Conservation (phyloP, 306 rosid species). For the Mimosa pudica region DNA sequence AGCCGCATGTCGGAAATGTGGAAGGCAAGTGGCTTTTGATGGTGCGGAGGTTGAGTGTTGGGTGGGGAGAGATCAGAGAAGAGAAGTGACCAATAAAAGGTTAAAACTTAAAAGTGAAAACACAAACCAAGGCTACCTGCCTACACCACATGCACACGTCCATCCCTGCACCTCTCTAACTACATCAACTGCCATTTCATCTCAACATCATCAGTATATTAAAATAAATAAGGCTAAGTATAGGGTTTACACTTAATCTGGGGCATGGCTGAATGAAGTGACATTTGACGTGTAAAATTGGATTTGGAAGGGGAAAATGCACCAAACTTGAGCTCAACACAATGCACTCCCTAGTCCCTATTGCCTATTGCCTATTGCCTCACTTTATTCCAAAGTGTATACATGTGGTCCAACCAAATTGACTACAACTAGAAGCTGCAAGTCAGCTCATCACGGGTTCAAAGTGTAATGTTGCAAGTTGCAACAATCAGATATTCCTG, state of each 20-base stretch:
- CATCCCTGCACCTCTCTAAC: background rate
- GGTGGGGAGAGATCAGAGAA: conserved; percentile 25
- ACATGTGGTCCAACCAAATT: background rate
- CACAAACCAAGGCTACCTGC: conserved; percentile 23
- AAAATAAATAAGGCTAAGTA: too few relatives aligned
- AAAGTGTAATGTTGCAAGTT: too few relatives aligned
- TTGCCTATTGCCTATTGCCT: background rate
- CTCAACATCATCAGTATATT: too few relatives aligned
- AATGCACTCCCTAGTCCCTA: too few relatives aligned
- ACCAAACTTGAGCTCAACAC: too few relatives aligned
- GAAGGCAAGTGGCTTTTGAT: background rate
- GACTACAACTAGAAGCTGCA: too few relatives aligned
- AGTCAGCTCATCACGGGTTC: too few relatives aligned
- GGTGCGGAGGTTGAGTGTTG: conserved; percentile 46
- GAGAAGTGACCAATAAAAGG: conserved; percentile 13
- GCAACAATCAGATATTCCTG: background rate
- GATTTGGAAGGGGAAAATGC: too few relatives aligned
- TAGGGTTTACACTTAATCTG: background rate
- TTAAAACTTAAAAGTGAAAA: background rate
- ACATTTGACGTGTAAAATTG: conserved; percentile 40
- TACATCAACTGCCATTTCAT: background rate
- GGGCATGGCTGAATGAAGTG: conserved; percentile 39
- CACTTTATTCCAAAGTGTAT: background rate
- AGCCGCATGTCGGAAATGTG: background rate
- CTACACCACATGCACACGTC: background rate